A percentile compares a stretch with the other conserved stretches of the same genome.
These are phyloP conservation scores for Eremochloa ophiuroides DNA, from an alignment of 176 grass and related monocot species.

Conservation along the genomic window DNA sequence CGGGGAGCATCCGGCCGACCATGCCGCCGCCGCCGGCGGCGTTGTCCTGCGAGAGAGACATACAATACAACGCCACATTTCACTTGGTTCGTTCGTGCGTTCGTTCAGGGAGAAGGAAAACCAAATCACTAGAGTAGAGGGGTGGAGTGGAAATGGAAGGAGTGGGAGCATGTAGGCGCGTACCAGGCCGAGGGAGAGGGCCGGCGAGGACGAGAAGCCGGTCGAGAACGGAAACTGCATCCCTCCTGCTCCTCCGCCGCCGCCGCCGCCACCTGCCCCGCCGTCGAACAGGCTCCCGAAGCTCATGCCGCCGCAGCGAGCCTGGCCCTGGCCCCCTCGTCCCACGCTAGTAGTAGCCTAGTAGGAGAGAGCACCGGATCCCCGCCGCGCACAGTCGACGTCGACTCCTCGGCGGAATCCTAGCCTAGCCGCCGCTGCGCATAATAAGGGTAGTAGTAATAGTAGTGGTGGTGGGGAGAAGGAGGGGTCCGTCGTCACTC, in stretches of 20 bases:
- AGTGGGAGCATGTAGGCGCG: neutral
- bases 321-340: neutral
- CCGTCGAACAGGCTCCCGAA: conserved; percentile 65
- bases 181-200: conserved; percentile 83
- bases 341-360: neutral
- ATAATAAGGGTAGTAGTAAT: neutral
- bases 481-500: too few species aligned
- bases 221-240: conserved; percentile 50
- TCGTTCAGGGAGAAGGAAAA: neutral
- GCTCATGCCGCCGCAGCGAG: conserved; percentile 36
- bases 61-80: neutral
- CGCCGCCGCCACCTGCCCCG: neutral
- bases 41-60: conserved; percentile 34
- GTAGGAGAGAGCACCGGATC: conserved; percentile 36
- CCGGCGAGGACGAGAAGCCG: conserved; percentile 66
- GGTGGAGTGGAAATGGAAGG: neutral
- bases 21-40: conserved; percentile 13
- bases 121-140: neutral
- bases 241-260: conserved; percentile 20
- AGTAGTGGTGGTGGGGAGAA: neutral
- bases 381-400: neutral
- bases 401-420: neutral
- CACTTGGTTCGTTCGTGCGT: neutral
- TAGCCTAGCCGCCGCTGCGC: neutral
- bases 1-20: neutral